Evolutionary conservation across 2,329 filamentous ascomycete genomes (phyloP).

Genomic region (Calonectria naviculata): DNA sequence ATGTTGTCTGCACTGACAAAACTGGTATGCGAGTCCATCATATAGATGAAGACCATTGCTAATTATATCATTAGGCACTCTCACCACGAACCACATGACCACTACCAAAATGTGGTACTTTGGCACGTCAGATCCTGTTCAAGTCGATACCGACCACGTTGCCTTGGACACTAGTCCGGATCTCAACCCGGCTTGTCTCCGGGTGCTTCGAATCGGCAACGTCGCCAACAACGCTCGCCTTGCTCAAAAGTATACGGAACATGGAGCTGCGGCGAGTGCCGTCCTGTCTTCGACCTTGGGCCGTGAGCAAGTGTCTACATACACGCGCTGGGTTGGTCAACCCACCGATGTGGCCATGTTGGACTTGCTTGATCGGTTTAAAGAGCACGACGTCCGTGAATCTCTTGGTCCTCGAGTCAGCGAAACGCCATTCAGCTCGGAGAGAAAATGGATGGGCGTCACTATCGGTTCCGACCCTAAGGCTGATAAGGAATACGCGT

Average conservation of each 20-base stretch:
- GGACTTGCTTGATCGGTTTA: slow-evolving; percentile 90
- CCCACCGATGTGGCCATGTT: slow-evolving; percentile 98
- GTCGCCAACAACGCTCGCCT: slow-evolving; percentile 95
- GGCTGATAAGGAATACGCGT: slow-evolving; percentile 81
- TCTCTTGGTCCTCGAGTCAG: slow-evolving; percentile 83
- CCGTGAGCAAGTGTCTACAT: slow-evolving; percentile 65
- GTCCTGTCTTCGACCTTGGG: slow-evolving; percentile 87
- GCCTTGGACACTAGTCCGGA: slow-evolving; percentile 64
- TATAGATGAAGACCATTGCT: slow-evolving; percentile 15
- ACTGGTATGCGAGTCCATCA: slow-evolving; percentile 67
- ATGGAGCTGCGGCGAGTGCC: slow-evolving; percentile 75
- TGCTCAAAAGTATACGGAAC: slow-evolving; percentile 76
- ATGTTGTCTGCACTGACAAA: slow-evolving; percentile 99
- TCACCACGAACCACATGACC: slow-evolving; percentile 99
- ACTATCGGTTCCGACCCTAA: slow-evolving; percentile 74
- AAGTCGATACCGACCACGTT: slow-evolving; percentile 67
- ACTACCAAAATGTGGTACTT: slow-evolving; percentile 98
- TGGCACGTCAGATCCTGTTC: slow-evolving; percentile 67
- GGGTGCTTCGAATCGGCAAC: slow-evolving; percentile 91
- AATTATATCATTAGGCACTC: slow-evolving; percentile 69
- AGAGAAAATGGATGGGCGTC: slow-evolving; percentile 99
- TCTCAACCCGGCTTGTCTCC: slow-evolving; percentile 76
- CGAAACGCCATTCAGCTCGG: slow-evolving; percentile 96
- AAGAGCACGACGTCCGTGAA: slow-evolving; percentile 90
- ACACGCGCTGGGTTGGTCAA: slow-evolving; percentile 95